Conservation (phyloP, 2,329 filamentous ascomycete species). For the Drechslerella dactyloides region DNA sequence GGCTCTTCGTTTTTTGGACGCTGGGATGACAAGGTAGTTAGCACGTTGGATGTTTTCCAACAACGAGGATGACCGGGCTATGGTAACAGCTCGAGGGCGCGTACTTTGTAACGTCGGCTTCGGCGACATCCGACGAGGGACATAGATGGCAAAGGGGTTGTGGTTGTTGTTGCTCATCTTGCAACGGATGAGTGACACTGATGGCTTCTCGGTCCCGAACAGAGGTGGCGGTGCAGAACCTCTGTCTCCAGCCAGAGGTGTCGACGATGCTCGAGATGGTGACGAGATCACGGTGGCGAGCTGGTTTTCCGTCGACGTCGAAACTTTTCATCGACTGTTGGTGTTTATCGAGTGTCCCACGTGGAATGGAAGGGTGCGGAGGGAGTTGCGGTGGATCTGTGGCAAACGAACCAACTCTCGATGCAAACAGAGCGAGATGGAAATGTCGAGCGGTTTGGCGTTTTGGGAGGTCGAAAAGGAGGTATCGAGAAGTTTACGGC, state of each 20-base stretch:
- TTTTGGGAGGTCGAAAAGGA: slow-evolving; percentile 34
- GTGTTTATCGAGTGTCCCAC: not conserved
- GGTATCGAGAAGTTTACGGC: slow-evolving; percentile 33
- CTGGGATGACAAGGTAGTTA: slow-evolving; percentile 6
- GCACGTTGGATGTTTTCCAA: not conserved
- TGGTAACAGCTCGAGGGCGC: not conserved
- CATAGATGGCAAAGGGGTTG: slow-evolving; percentile 38
- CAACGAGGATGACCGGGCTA: not conserved
- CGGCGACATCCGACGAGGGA: slow-evolving; percentile 36
- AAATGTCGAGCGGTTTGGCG: slow-evolving; percentile 31
- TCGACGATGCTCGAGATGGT: too few relatives aligned
- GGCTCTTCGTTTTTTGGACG: slow-evolving; percentile 43
- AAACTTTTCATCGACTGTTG: too few relatives aligned
- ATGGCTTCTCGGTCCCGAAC: not conserved
- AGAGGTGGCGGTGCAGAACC: not conserved
- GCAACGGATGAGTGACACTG: not conserved
- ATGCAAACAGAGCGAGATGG: slow-evolving; percentile 36
- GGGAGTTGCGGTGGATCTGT: slow-evolving; percentile 14
- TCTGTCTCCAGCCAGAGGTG: not conserved
- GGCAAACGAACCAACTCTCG: slow-evolving; percentile 35
- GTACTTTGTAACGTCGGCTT: slow-evolving; percentile 20
- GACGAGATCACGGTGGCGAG: too few relatives aligned
- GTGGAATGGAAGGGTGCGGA: slow-evolving; percentile 24
- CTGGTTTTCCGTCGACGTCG: too few relatives aligned
- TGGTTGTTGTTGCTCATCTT: slow-evolving; percentile 22